A percentile compares a stretch with the other conserved stretches of the same genome.
phyloP scores from a whole-genome alignment of 2,329 filamentous ascomycete species.

The Trichoderma sp. region DNA sequence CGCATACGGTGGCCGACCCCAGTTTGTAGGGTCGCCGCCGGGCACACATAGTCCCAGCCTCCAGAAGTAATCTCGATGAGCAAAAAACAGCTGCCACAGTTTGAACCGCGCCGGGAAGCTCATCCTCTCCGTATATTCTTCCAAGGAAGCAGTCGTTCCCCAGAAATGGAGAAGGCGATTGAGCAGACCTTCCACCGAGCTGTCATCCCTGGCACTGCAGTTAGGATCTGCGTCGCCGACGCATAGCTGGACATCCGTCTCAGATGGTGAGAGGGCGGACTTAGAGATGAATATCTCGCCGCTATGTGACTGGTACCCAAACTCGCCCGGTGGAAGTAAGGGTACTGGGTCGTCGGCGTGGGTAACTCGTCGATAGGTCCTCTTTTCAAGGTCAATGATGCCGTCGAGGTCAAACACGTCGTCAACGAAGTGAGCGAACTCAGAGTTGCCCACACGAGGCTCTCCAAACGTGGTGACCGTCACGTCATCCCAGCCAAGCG shows the following conservation, averaged over 20 bases:
- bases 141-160: constrained; percentile 28
- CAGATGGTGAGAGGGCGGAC: constrained; percentile 64
- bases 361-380: constrained; percentile 74
- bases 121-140: constrained; percentile 35
- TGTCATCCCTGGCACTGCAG: constrained; percentile 68
- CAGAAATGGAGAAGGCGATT: constrained; percentile 31
- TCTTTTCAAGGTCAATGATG: constrained; percentile 35
- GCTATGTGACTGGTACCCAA: constrained; percentile 82
- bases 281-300: constrained; percentile 88
- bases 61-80: constrained; percentile 97
- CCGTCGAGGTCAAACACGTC: constrained; percentile 49
- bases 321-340: constrained; percentile 79
- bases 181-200: constrained; percentile 33
- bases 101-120: constrained; percentile 64
- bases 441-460: constrained; percentile 65
- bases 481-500: constrained; percentile 73
- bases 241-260: constrained; percentile 71
- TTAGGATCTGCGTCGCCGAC: constrained; percentile 67
- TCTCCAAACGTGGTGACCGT: constrained; percentile 91
- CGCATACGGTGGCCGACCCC: constrained; percentile 53
- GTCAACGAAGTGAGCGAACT: constrained; percentile 58
- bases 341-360: constrained; percentile 88
- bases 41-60: constrained; percentile 86
- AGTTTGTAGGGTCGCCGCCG: constrained; percentile 70
- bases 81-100: constrained; percentile 91